These are phyloP conservation scores for Phytomonas serpens DNA, from an alignment of 208 protist genomes.

Conservation along the genomic window DNA sequence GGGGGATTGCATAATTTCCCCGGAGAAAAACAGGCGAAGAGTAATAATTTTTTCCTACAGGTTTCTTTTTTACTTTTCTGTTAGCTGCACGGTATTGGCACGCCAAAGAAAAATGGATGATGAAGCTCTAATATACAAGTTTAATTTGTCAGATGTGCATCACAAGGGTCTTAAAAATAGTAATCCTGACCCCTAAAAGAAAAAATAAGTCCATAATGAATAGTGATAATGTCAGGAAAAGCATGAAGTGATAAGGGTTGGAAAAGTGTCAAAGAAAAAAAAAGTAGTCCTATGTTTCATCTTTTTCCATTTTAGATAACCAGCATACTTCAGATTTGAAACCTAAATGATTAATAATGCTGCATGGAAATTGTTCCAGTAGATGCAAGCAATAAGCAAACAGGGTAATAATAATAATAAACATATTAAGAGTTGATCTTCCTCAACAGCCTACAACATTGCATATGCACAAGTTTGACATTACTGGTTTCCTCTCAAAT, in stretches of 20 bases:
- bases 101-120: neutral
- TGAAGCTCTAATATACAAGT: neutral
- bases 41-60: neutral
- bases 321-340: neutral
- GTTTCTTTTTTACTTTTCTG: neutral
- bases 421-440: neutral
- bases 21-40: neutral
- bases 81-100: neutral
- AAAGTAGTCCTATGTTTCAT: neutral
- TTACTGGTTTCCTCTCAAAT: neutral
- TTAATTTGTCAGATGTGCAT: neutral
- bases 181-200: neutral
- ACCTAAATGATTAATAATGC: neutral
- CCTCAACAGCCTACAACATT: neutral
- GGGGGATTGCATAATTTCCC: constrained; percentile 33
- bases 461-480: neutral
- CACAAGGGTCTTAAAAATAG: neutral
- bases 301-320: neutral
- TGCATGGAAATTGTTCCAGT: neutral
- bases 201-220: neutral
- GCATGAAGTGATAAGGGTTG: neutral
- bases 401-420: neutral
- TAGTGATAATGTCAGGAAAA: neutral
- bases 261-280: neutral
- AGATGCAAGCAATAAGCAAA: neutral